Percentiles rank a stretch among this genome's conserved stretches.
Evolutionary conservation across 805 yeast species (phyloP).

Genomic region (Metschnikowia reukaufii): DNA sequence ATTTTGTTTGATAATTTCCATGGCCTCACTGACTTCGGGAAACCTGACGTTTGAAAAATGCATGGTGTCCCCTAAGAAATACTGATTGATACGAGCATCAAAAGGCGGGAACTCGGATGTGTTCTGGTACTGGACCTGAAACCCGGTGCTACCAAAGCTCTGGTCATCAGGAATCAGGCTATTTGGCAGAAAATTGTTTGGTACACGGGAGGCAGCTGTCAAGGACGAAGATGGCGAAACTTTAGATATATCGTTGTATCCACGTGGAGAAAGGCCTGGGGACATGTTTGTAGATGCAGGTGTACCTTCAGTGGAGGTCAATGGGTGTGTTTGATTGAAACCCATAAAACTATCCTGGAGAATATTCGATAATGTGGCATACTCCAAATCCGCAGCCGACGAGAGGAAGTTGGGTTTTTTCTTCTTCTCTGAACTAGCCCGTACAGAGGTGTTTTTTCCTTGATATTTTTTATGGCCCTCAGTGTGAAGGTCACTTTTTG

Average conservation of each 20-base stretch:
- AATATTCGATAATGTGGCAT: constrained; percentile 65
- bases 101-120: constrained; percentile 39
- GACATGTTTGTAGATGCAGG: constrained; percentile 36
- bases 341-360: constrained; percentile 47
- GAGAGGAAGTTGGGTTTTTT: constrained; percentile 53
- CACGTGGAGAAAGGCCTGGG: constrained; percentile 41
- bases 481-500: too few species aligned
- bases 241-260: not conserved
- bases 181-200: not conserved
- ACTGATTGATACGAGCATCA: constrained; percentile 65
- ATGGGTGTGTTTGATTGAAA: constrained; percentile 20
- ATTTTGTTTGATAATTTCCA: constrained; percentile 36
- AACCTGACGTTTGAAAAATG: constrained; percentile 44
- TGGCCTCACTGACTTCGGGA: constrained; percentile 58
- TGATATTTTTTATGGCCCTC: not conserved
- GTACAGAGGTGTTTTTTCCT: not conserved
- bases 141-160: not conserved
- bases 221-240: constrained; percentile 10
- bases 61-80: constrained; percentile 56
- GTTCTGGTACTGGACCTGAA: not conserved
- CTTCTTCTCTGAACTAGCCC: not conserved
- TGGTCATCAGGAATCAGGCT: not conserved
- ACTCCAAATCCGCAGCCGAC: constrained; percentile 71
- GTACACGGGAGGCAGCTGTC: not conserved
- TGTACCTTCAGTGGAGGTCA: constrained; percentile 37